These are phyloP conservation scores for Sphenostylis stenocarpa DNA, from an alignment of 306 rosid genomes.

Conservation along the genomic window DNA sequence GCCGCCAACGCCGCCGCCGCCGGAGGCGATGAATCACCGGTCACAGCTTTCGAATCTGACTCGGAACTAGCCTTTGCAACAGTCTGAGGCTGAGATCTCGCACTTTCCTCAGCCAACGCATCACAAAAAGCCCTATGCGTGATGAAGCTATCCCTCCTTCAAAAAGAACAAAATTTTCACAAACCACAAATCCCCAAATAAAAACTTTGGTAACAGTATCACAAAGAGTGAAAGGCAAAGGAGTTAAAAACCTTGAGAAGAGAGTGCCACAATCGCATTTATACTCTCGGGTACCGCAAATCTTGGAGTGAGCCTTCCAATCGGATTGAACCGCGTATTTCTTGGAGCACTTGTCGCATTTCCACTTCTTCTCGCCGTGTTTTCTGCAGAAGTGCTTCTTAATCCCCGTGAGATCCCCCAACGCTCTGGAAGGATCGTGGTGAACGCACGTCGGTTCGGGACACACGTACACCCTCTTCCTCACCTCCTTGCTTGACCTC, in stretches of 20 bases:
- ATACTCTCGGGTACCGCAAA: conserved; percentile 94
- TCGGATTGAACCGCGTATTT: conserved; percentile 97
- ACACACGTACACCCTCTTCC: conserved; percentile 89
- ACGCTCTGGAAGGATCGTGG: conserved; percentile 86
- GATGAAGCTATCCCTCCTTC: conserved; percentile 94
- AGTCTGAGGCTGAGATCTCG: conserved; percentile 42
- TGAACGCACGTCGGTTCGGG: conserved; percentile 90
- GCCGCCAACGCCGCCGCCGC: background rate
- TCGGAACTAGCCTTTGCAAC: conserved; percentile 44
- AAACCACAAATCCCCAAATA: conserved; percentile 27
- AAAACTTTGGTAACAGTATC: background rate
- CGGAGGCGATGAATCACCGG: conserved; percentile 34
- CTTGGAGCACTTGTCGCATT: conserved; percentile 91
- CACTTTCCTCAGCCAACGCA: conserved; percentile 85
- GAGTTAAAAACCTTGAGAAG: conserved; percentile 61
- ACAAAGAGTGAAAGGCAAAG: background rate
- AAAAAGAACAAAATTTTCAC: conserved; percentile 32
- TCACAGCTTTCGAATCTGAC: conserved; percentile 42
- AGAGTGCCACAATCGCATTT: conserved; percentile 94
- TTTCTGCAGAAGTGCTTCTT: conserved; percentile 94
- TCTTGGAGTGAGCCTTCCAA: conserved; percentile 95
- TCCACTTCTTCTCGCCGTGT: conserved; percentile 98
- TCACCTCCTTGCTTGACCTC: conserved; percentile 79
- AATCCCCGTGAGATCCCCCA: conserved; percentile 92
- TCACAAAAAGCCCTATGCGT: conserved; percentile 96